Base-by-base conservation (phyloP, 1,139 yeast species). In the Zygosaccharomyces pseudobailii region DNA sequence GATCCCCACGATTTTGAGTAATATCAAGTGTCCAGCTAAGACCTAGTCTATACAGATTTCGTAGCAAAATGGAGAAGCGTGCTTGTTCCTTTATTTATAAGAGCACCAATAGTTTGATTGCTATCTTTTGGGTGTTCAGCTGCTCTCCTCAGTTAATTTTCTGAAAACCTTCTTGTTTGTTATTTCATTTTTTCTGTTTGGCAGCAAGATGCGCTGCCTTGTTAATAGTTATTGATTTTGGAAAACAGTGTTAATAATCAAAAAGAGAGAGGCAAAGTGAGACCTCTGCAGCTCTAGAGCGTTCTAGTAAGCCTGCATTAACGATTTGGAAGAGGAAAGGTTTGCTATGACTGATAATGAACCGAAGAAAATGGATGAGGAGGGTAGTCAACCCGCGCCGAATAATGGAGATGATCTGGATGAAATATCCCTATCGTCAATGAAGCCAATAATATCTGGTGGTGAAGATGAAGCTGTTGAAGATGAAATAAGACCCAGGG, bases 391-490 rank as follows among this genome's bases (percentile, higher is more conserved):
- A 19, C 34, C 9, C 4, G 28, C 25, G 33, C 41, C n/a, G 22
- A 38, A 32, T 19, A 34, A 7, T 28, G 41, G 23, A 38, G 34
- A 38, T 38, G 41, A 38, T 27, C 22, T 35, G 22, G 51, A 48
- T 38, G 46, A 45, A 34, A 35, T 48, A 35, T 55, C 62, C 3
- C 36, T 56, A 19, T 47, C 55, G 19, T 58, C 62, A 4, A 51
- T 58, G 43, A 49, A 52, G 33, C 58, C 62, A 3, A 40, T 58
- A 6, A 39, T 55, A 7, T 56, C 62, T 5, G 43, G 47, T 20
- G 43, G 28, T 17, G 49, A 28, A 23, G 40, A 32, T n/a, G 50
- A 38, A n/a, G 45, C 45, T 6, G 38, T 32, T n/a, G 36, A 31
- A 22, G 42, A 20, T 3, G 47, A 34, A 10, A 32, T 19, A 4